phyloP scores from a whole-genome alignment of 805 yeast genomes.

The Cyberlindnera misumaiensis region DNA sequence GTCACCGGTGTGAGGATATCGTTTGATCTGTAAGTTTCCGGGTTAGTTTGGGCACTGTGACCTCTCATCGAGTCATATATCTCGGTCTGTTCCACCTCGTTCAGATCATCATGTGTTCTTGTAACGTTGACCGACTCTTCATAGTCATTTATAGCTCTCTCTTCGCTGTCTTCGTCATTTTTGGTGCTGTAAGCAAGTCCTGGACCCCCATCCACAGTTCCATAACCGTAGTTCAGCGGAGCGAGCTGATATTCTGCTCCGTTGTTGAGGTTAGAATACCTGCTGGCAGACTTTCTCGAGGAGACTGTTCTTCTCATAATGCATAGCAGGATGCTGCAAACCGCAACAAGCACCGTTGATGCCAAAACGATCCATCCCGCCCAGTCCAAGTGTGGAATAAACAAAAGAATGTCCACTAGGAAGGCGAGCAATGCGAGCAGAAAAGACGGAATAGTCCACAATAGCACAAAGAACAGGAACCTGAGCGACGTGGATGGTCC shows the following conservation, averaged over 20 bases:
- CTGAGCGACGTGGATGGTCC: slow-evolving; percentile 29
- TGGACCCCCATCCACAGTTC: slow-evolving; percentile 22
- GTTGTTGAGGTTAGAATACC: slow-evolving; percentile 6
- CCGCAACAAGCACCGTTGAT: slow-evolving; percentile 58
- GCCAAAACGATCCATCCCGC: slow-evolving; percentile 80
- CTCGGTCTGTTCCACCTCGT: slow-evolving; percentile 13
- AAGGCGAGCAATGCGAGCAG: slow-evolving; percentile 66
- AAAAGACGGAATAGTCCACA: slow-evolving; percentile 63
- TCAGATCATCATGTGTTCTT: slow-evolving; percentile 12
- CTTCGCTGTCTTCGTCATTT: slow-evolving; percentile 13
- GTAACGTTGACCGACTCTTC: slow-evolving; percentile 12
- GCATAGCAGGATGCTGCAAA: slow-evolving; percentile 61
- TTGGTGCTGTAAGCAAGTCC: slow-evolving; percentile 4
- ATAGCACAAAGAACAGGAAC: slow-evolving; percentile 43
- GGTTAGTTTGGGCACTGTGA: slow-evolving; percentile 5
- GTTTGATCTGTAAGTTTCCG: slow-evolving; percentile 3
- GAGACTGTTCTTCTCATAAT: slow-evolving; percentile 62
- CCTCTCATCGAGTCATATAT: slow-evolving; percentile 18
- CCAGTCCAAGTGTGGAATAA: slow-evolving; percentile 69
- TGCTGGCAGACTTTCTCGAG: slow-evolving; percentile 20
- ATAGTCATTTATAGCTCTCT: slow-evolving; percentile 11
- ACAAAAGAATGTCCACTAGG: slow-evolving; percentile 73
- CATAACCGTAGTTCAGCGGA: slow-evolving; percentile 21
- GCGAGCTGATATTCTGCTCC: slow-evolving; percentile 20
- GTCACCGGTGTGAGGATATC: slow-evolving; percentile 17